Evolutionary conservation across 352 stramenopile species (phyloP).

Genomic region (Globisporangium rhizosaccharum): DNA sequence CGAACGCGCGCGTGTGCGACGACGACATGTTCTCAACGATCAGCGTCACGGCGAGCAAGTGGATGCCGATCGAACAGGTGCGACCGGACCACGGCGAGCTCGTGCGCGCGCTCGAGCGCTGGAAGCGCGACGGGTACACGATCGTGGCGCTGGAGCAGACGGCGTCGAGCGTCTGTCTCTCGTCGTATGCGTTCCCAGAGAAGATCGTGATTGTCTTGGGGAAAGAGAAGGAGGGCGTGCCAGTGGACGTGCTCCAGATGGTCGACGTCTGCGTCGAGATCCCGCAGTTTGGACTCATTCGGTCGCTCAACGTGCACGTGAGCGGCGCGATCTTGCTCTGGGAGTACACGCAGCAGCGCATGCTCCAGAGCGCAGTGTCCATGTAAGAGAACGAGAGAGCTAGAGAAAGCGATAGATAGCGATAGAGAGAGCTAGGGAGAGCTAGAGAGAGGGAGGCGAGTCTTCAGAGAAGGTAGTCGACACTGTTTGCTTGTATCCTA

Average conservation of each 20-base stretch:
- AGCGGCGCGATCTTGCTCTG: conserved; percentile 93
- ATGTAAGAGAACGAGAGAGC: background rate
- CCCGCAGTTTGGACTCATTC: conserved; percentile 95
- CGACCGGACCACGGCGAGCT: conserved; percentile 36
- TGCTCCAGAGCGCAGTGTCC: conserved; percentile 12
- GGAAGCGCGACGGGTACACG: conserved; percentile 86
- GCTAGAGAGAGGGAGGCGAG: background rate
- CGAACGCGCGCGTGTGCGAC: conserved; percentile 76
- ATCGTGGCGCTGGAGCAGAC: conserved; percentile 95
- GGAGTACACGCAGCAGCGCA: conserved; percentile 94
- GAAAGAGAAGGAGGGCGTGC: conserved; percentile 96
- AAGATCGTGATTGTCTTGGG: conserved; percentile 94
- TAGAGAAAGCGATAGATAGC: background rate
- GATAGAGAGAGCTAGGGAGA: too few species aligned
- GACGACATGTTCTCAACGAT: conserved; percentile 91
- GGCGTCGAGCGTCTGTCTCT: conserved; percentile 85
- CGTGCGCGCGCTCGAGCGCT: conserved; percentile 31
- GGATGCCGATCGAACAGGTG: conserved; percentile 93
- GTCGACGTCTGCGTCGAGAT: conserved; percentile 98
- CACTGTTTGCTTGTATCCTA: too few species aligned
- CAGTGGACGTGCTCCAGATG: conserved; percentile 91
- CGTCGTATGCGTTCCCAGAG: conserved; percentile 77
- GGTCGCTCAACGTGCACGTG: conserved; percentile 97
- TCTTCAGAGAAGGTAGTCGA: background rate
- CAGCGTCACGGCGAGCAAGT: conserved; percentile 91